A percentile compares a stretch with the other conserved stretches of the same genome.
These are phyloP conservation scores for Leccinum arenicola DNA, from an alignment of 768 basidiomycete species.

Conservation along the genomic window DNA sequence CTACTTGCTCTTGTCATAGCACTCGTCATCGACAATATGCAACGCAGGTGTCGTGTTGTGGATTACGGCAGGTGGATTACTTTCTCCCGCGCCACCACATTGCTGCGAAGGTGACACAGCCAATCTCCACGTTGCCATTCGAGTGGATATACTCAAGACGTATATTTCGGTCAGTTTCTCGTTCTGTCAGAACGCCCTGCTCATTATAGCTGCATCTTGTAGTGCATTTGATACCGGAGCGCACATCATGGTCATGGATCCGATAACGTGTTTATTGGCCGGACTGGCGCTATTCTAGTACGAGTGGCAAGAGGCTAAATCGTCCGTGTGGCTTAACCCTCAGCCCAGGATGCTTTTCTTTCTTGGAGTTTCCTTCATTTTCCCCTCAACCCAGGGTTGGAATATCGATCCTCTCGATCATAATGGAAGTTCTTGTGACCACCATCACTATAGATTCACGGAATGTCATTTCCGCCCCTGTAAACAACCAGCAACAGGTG, in stretches of 20 bases:
- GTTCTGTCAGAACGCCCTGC: background rate
- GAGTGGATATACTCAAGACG: background rate
- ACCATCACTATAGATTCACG: slow-evolving; percentile 5
- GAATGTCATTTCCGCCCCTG: slow-evolving; percentile 13
- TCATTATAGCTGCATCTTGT: slow-evolving; percentile 4
- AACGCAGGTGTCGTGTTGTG: slow-evolving; percentile 47
- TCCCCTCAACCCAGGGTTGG: slow-evolving; percentile 33
- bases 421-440: slow-evolving; percentile 4
- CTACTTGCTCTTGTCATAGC: slow-evolving; percentile 44
- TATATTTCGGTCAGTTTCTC: slow-evolving; percentile 9
- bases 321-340: slow-evolving; percentile 24
- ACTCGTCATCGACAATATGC: slow-evolving; percentile 49
- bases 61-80: slow-evolving; percentile 26
- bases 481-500: slow-evolving; percentile 12
- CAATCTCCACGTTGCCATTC: background rate
- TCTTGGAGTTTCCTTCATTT: slow-evolving; percentile 7
- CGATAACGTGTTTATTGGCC: background rate
- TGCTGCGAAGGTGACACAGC: background rate
- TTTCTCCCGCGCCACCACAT: background rate
- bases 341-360: slow-evolving; percentile 21
- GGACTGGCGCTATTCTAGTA: background rate
- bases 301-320: slow-evolving; percentile 13
- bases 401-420: slow-evolving; percentile 3
- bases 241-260: slow-evolving; percentile 1
- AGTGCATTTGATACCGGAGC: background rate